These are phyloP conservation scores for Trametes pubescens DNA, from an alignment of 1,284 basidiomycete genomes.

Conservation along the genomic window DNA sequence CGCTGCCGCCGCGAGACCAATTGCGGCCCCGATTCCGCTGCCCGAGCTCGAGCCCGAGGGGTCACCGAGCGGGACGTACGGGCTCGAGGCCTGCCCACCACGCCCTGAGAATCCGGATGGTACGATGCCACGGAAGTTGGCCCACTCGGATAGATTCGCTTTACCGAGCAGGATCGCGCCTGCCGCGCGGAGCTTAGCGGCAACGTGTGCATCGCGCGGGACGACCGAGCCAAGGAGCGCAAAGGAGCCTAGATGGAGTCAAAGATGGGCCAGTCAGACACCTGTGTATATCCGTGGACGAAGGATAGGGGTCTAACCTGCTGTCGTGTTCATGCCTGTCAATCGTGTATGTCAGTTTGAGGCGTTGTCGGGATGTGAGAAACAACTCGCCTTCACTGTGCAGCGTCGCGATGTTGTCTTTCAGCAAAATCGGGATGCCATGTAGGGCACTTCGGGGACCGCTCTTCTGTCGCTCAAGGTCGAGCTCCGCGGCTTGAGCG, in stretches of 20 bases:
- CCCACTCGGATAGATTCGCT: constrained; percentile 70
- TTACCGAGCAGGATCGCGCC: constrained; percentile 79
- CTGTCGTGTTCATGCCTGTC: constrained; percentile 72
- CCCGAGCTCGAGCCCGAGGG: constrained; percentile 75
- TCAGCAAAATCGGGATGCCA: constrained; percentile 76
- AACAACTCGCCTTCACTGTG: constrained; percentile 42
- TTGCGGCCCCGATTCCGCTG: constrained; percentile 65
- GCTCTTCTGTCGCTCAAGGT: constrained; percentile 56
- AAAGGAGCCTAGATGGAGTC: constrained; percentile 56
- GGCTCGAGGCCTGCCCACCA: constrained; percentile 67
- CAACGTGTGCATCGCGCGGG: constrained; percentile 68
- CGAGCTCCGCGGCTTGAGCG: constrained; percentile 58
- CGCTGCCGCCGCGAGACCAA: constrained; percentile 66
- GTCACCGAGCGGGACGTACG: constrained; percentile 67
- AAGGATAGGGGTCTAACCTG: constrained; percentile 26
- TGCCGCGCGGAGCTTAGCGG: constrained; percentile 64
- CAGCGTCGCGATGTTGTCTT: constrained; percentile 70
- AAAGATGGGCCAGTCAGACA: background rate
- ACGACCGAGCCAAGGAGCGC: constrained; percentile 64
- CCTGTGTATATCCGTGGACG: background rate
- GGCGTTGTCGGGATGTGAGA: constrained; percentile 31
- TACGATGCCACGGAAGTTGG: constrained; percentile 62
- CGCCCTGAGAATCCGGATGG: constrained; percentile 73
- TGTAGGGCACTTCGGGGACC: constrained; percentile 64
- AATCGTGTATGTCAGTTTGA: constrained; percentile 8